phyloP scores from a whole-genome alignment of 2,329 filamentous ascomycete species.

The Cyphellophora europaea region DNA sequence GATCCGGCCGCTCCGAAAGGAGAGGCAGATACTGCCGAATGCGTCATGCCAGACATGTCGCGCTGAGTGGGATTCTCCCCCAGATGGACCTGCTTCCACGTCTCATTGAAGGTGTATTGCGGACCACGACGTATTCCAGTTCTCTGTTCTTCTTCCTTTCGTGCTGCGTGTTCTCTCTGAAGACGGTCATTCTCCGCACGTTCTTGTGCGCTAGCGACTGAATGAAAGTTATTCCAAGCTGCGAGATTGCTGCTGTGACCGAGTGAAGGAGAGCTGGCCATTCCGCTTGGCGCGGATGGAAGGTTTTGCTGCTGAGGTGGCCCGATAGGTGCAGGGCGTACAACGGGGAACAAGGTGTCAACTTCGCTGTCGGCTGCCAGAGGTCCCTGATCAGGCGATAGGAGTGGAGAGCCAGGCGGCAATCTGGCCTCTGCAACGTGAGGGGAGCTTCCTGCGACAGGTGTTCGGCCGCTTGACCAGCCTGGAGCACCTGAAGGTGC shows the following conservation, averaged over 20 bases:
- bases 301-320: slow-evolving; percentile 29
- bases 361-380: slow-evolving; percentile 22
- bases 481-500: slow-evolving; percentile 29
- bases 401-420: slow-evolving; percentile 20
- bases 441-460: slow-evolving; percentile 17
- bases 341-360: slow-evolving; percentile 30
- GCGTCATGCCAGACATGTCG: slow-evolving; percentile 28
- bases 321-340: slow-evolving; percentile 36
- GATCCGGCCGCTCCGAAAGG: slow-evolving; percentile 28
- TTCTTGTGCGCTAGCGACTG: slow-evolving; percentile 29
- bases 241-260: slow-evolving; percentile 24
- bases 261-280: slow-evolving; percentile 12
- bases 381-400: slow-evolving; percentile 30
- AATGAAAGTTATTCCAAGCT: slow-evolving; percentile 37
- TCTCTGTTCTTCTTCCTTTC: slow-evolving; percentile 22
- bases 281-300: slow-evolving; percentile 14
- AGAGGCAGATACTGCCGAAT: slow-evolving; percentile 24
- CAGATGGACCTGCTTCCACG: slow-evolving; percentile 35
- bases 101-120: slow-evolving; percentile 24
- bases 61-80: slow-evolving; percentile 32
- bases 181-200: slow-evolving; percentile 30
- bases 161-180: slow-evolving; percentile 29
- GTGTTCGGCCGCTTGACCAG: slow-evolving; percentile 19
- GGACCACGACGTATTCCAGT: slow-evolving; percentile 7
- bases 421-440: slow-evolving; percentile 10